Evolutionary conservation across 371 early-diverging fungal species (phyloP), one percentile per base, ranked within the genome.

Genomic region (Mortierella sp.): DNA sequence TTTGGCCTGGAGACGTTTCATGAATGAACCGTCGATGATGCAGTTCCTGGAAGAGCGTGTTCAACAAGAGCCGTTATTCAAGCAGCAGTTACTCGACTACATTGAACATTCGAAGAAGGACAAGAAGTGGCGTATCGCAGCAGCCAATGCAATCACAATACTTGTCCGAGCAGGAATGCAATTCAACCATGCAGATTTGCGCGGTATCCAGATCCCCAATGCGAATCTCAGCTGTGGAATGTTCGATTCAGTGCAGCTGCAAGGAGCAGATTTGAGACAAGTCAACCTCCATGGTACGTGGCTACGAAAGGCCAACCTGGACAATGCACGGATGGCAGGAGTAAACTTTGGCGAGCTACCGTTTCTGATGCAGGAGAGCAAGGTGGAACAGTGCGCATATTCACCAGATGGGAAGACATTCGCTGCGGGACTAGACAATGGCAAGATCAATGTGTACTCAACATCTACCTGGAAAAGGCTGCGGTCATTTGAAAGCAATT

Each of bases 91-190:
- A 4, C 21, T 38, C 1, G 19, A 3, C 0, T 26, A 46, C 6
- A 41, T 63, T 13, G 42, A 55, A 16, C n/a, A 3, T 27, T 63
- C 63, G 6, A 63, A 54, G 24, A 41, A 8, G 7, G 49, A 55
- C n/a, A 16, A 4, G 14, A 2, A 34, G 18, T 23, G 19, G 13
- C 24, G 55, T 18, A 0, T 18, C 4, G 42, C 28, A 0, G 55
- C 55, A 10, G 55, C 63, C 1, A 63, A 63, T 24, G 55, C 63
- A 4, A 63, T 63, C 49, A 48, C 63, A 14, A 63, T 63, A 7
- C 38, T 63, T n/a, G 54, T 55, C 49, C 23, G 55, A 2, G 63
- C 63, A 0, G 49, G 55, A 5, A 34, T 63, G 2, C 49, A 23
- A n/a, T 63, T 63, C 21, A 49, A 39, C 21, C 48, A 41, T 8